Conservation (phyloP, 2,329 filamentous ascomycete genomes). For the Acarospora socialis region DNA sequence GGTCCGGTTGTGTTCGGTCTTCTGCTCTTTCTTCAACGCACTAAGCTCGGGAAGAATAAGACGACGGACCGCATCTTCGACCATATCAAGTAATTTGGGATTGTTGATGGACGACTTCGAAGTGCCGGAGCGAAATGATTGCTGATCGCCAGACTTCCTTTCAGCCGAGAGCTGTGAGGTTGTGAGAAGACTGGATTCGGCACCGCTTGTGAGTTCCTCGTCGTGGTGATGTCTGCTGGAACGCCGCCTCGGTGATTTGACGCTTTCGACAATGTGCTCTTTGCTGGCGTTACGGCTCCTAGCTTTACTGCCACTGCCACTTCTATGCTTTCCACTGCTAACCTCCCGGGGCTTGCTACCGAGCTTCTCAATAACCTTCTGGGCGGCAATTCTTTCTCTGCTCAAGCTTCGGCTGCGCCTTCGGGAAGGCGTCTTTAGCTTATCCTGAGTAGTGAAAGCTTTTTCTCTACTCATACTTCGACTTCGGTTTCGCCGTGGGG, state of each 20-base stretch:
- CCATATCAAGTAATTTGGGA: slow-evolving; percentile 75
- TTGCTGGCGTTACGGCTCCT: slow-evolving; percentile 32
- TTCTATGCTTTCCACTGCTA: slow-evolving; percentile 28
- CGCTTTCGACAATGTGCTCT: slow-evolving; percentile 29
- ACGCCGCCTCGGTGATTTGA: slow-evolving; percentile 33
- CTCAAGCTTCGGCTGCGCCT: slow-evolving; percentile 49
- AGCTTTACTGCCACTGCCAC: slow-evolving; percentile 27
- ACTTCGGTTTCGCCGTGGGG: slow-evolving; percentile 34
- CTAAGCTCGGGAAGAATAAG: slow-evolving; percentile 85
- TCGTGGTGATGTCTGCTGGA: slow-evolving; percentile 39
- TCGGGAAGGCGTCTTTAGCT: slow-evolving; percentile 44
- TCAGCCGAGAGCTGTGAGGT: slow-evolving; percentile 39
- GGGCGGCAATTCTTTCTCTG: slow-evolving; percentile 50
- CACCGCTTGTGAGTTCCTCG: slow-evolving; percentile 36
- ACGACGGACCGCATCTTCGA: slow-evolving; percentile 82
- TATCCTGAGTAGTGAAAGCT: slow-evolving; percentile 25
- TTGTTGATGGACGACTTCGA: slow-evolving; percentile 75
- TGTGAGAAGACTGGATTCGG: slow-evolving; percentile 49
- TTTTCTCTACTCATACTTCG: slow-evolving; percentile 34
- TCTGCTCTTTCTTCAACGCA: slow-evolving; percentile 80
- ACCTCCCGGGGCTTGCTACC: slow-evolving; percentile 35
- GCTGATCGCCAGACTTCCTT: slow-evolving; percentile 40
- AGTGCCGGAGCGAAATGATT: slow-evolving; percentile 44
- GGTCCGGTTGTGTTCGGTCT: slow-evolving; percentile 55
- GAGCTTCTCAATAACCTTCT: slow-evolving; percentile 56